Evolutionary conservation across 73 alveolate species (phyloP).

Genomic region (Stentor roeselii): DNA sequence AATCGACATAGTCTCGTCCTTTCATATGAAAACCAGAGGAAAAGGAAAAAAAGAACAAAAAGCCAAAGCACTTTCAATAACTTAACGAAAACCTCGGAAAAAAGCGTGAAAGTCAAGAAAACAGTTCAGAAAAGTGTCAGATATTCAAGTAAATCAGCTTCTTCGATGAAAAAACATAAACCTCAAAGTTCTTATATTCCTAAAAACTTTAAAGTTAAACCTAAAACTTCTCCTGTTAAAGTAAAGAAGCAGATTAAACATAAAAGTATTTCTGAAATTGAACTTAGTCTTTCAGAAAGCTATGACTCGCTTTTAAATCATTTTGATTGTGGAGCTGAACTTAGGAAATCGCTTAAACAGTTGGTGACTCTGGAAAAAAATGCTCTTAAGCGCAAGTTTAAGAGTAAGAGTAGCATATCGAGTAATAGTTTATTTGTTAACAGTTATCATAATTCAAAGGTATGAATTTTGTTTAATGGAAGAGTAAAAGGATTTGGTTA

Average conservation of each 20-base stretch:
- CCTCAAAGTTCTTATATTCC: neutral
- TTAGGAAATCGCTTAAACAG: neutral
- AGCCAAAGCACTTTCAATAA: neutral
- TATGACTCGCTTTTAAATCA: neutral
- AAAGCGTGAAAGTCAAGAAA: neutral
- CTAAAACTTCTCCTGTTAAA: neutral
- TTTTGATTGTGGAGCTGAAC: neutral
- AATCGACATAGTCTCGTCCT: neutral
- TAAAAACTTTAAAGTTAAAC: too few species aligned
- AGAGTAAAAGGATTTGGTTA: too few species aligned
- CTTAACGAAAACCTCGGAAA: neutral
- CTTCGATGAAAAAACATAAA: neutral
- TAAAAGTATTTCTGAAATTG: neutral
- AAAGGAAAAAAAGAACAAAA: neutral
- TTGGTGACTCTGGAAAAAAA: neutral
- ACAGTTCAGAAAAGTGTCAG: neutral
- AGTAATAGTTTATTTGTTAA: neutral
- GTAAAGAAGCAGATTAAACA: neutral
- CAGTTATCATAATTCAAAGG: neutral
- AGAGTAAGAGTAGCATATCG: neutral
- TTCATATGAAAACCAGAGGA: neutral
- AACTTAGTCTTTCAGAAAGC: neutral
- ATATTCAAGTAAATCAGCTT: neutral
- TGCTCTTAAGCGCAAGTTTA: neutral
- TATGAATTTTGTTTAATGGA: too few species aligned